Conservation (phyloP, 345 rosid genomes). For the Linum usitatissimum region DNA sequence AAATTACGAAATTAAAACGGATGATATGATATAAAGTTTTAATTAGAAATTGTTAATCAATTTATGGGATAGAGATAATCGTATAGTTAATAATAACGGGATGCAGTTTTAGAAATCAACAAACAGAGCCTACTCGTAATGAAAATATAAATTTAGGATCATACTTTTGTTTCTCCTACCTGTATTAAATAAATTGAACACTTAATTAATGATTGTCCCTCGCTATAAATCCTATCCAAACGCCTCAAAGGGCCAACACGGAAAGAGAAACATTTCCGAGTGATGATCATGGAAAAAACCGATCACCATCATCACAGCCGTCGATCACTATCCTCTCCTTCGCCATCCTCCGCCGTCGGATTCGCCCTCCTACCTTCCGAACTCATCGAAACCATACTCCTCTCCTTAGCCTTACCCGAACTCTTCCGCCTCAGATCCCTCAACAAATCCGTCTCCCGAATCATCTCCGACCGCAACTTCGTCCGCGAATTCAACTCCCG, state of each 20-base stretch:
- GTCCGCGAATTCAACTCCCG: conserved; percentile 38
- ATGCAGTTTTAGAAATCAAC: too few species aligned
- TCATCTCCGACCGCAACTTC: conserved; percentile 49
- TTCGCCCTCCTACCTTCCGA: conserved; percentile 74
- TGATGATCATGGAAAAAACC: background rate
- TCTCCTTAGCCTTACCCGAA: conserved; percentile 48
- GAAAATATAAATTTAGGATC: too few species aligned
- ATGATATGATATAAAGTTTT: too few species aligned
- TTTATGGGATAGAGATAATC: too few species aligned
- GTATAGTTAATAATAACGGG: too few species aligned
- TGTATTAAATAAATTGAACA: too few species aligned
- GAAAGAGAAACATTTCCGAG: background rate
- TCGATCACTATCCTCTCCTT: background rate
- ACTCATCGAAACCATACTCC: conserved; percentile 58
- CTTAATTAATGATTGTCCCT: background rate
- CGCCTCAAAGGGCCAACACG: background rate
- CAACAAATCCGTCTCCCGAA: conserved; percentile 28
- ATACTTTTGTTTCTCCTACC: too few species aligned
- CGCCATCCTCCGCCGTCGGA: conserved; percentile 21
- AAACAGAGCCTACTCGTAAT: too few species aligned
- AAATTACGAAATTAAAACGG: too few species aligned
- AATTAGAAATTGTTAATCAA: too few species aligned
- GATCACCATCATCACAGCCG: background rate
- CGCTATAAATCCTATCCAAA: background rate
- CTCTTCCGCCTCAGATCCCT: conserved; percentile 44